A percentile compares a stretch with the other conserved stretches of the same genome.
Evolutionary conservation across 164 flowering plant genomes (phyloP).

Genomic region (Paratinospora sagittata): DNA sequence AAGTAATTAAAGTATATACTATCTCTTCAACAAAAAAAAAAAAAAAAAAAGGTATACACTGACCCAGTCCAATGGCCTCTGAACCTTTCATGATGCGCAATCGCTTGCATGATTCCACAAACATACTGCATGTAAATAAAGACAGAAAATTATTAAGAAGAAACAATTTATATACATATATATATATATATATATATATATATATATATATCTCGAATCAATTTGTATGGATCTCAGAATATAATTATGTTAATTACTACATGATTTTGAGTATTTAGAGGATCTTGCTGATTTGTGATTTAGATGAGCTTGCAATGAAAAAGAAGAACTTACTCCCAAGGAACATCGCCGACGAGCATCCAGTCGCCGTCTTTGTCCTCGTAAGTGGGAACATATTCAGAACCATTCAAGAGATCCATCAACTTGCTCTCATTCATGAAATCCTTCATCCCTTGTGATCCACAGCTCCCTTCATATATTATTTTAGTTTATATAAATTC

Average conservation of each 20-base stretch:
- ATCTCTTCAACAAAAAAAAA: no score
- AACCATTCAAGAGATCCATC: slow-evolving; percentile 61
- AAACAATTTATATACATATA: no score
- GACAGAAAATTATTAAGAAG: no score
- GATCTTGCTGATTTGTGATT: no score
- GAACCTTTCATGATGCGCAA: slow-evolving; percentile 45
- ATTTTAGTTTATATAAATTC: no score
- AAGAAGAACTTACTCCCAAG: slow-evolving; percentile 69
- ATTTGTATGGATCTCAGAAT: no score
- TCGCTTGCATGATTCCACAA: slow-evolving; percentile 43
- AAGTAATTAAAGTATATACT: background rate
- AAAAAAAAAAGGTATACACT: no score
- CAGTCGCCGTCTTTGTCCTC: slow-evolving; percentile 92
- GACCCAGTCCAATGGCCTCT: slow-evolving; percentile 44
- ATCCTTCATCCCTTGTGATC: slow-evolving; percentile 72
- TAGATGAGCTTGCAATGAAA: no score
- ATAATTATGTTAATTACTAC: no score
- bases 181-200: no score
- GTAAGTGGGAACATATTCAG: slow-evolving; percentile 76
- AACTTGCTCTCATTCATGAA: slow-evolving; percentile 82
- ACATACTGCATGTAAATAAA: slow-evolving; percentile 31
- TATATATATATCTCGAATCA: no score
- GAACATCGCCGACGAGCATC: slow-evolving; percentile 93
- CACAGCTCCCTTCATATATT: slow-evolving; percentile 41
- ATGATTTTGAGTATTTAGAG: no score